These are phyloP conservation scores for Claviceps humidiphila DNA, from an alignment of 2,329 filamentous ascomycete genomes.

Conservation along the genomic window DNA sequence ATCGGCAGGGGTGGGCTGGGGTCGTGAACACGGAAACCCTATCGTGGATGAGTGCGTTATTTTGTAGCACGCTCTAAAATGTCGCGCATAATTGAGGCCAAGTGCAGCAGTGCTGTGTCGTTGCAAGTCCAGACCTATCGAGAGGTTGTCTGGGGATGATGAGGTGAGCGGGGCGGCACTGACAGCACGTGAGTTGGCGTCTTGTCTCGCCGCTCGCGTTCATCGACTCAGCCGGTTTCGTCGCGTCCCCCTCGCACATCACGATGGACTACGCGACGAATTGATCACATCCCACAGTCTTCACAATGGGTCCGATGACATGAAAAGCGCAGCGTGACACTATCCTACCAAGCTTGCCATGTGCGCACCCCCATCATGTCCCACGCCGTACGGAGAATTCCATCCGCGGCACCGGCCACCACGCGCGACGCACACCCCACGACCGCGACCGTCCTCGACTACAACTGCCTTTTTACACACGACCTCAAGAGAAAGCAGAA, in stretches of 20 bases:
- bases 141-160: too few relatives aligned
- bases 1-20: too few relatives aligned
- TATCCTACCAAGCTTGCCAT: background rate
- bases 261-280: background rate
- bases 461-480: conserved; percentile 73
- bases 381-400: conserved; percentile 7
- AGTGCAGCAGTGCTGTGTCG: too few relatives aligned
- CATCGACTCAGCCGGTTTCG: background rate
- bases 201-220: conserved; percentile 7
- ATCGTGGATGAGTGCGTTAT: too few relatives aligned
- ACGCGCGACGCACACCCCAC: conserved; percentile 7
- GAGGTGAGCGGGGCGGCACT: too few relatives aligned
- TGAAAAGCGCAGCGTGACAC: background rate
- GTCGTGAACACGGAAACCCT: too few relatives aligned
- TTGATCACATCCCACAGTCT: background rate
- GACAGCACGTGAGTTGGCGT: conserved; percentile 12
- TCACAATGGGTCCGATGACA: background rate
- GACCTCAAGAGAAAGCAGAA: conserved; percentile 81
- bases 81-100: too few relatives aligned
- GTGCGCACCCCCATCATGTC: conserved; percentile 10
- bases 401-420: background rate
- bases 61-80: too few relatives aligned
- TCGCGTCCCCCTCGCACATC: background rate
- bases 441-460: conserved; percentile 67
- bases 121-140: too few relatives aligned